Conservation (phyloP, 1,284 basidiomycete species). For the Apiotrichum gracile region DNA sequence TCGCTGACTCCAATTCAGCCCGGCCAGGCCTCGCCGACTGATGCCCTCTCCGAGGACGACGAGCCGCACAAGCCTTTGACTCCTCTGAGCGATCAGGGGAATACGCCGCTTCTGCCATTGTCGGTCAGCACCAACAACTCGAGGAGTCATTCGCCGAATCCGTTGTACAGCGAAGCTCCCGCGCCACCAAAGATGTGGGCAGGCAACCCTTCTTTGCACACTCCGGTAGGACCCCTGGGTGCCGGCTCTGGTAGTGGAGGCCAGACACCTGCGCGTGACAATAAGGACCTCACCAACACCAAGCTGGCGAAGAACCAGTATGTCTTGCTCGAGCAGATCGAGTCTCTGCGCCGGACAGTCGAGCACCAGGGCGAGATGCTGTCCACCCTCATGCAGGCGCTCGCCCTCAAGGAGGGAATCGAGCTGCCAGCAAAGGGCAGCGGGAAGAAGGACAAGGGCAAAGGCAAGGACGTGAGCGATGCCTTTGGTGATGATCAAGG, state of each 20-base stretch:
- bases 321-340: conserved; percentile 43
- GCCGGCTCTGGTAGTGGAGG: not conserved
- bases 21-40: conserved; percentile 1
- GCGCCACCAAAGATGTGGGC: conserved; percentile 10
- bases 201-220: conserved; percentile 7
- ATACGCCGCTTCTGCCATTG: not conserved
- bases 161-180: not conserved
- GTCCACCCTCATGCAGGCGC: conserved; percentile 1
- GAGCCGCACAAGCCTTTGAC: not conserved
- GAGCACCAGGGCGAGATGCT: conserved; percentile 39
- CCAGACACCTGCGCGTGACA: conserved; percentile 3
- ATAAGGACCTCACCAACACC: conserved; percentile 41
- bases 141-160: not conserved
- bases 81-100: not conserved
- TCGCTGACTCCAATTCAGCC: not conserved
- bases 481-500: not conserved
- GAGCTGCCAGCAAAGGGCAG: not conserved
- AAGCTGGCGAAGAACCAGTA: conserved; percentile 48
- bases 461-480: conserved; percentile 1
- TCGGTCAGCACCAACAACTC: not conserved
- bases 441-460: not conserved
- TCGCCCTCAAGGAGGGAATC: conserved; percentile 1
- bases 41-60: not conserved
- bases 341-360: conserved; percentile 34
- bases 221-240: not conserved